Evolutionary conservation across 768 basidiomycete genomes (phyloP).

Genomic region (Epithele typhae): DNA sequence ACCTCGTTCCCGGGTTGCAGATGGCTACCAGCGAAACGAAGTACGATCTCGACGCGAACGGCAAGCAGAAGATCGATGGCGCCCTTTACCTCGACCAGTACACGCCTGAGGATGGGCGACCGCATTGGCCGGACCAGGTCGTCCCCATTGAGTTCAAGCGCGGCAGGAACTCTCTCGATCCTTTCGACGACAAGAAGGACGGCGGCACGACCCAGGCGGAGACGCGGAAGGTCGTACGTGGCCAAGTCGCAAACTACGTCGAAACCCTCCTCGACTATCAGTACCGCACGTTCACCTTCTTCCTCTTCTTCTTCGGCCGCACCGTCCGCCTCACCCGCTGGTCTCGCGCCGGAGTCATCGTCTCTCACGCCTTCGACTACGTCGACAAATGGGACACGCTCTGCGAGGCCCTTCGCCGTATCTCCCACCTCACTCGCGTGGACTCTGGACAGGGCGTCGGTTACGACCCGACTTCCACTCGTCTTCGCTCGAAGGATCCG

Average conservation of each 20-base stretch:
- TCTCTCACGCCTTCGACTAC: background rate
- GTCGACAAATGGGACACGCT: background rate
- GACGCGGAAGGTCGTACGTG: background rate
- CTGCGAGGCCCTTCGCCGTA: background rate
- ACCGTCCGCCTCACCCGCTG: background rate
- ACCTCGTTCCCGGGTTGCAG: background rate
- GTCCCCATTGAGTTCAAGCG: slow-evolving; percentile 6
- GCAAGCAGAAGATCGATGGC: slow-evolving; percentile 1
- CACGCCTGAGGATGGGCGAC: background rate
- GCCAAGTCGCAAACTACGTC: background rate
- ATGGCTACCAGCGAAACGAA: background rate
- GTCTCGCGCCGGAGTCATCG: background rate
- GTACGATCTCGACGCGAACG: background rate
- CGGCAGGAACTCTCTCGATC: background rate
- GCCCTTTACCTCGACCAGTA: background rate
- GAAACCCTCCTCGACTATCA: background rate
- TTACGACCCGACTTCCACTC: background rate
- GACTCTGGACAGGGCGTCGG: background rate
- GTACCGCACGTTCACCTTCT: background rate
- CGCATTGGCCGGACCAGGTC: slow-evolving; percentile 10
- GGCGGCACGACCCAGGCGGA: too few species aligned
- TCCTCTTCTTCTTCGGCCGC: background rate
- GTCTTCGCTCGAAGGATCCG: background rate
- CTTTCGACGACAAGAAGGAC: slow-evolving; percentile 3
- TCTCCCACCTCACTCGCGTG: background rate